phyloP scores from a whole-genome alignment of 2,329 filamentous ascomycete species.

The Hypoxylon sp. region DNA sequence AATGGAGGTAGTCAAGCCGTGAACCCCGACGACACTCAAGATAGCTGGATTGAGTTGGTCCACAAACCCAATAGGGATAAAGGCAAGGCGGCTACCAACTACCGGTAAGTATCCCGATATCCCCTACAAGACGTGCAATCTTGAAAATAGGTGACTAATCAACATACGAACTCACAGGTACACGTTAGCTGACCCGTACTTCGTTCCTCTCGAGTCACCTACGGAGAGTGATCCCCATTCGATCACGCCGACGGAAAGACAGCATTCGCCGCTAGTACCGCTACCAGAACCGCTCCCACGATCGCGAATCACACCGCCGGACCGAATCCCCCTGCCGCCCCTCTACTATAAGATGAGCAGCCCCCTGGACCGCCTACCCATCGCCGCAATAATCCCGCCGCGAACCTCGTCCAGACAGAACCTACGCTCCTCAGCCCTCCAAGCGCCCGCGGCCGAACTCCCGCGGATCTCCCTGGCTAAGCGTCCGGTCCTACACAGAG shows the following conservation, averaged over 20 bases:
- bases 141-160: constrained; percentile 8
- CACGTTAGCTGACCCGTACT: not conserved
- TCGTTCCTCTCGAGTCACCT: not conserved
- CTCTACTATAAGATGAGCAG: not conserved
- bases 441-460: constrained; percentile 9
- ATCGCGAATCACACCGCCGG: not conserved
- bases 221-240: not conserved
- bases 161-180: constrained; percentile 2
- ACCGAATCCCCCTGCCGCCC: not conserved
- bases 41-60: constrained; percentile 28
- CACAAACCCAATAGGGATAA: constrained; percentile 1
- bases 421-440: constrained; percentile 1
- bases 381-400: constrained; percentile 26
- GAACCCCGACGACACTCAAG: not conserved
- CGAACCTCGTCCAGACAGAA: constrained; percentile 11
- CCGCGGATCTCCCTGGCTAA: not conserved
- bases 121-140: not conserved
- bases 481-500: not conserved
- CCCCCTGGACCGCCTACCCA: constrained; percentile 3
- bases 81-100: not conserved
- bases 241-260: not conserved
- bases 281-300: not conserved
- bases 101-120: constrained; percentile 20
- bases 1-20: not conserved
- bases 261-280: not conserved